Percentiles rank a stretch among this genome's conserved stretches.
Conservation (phyloP, 2,329 filamentous ascomycete genomes). For the Diaporthe sp. region DNA sequence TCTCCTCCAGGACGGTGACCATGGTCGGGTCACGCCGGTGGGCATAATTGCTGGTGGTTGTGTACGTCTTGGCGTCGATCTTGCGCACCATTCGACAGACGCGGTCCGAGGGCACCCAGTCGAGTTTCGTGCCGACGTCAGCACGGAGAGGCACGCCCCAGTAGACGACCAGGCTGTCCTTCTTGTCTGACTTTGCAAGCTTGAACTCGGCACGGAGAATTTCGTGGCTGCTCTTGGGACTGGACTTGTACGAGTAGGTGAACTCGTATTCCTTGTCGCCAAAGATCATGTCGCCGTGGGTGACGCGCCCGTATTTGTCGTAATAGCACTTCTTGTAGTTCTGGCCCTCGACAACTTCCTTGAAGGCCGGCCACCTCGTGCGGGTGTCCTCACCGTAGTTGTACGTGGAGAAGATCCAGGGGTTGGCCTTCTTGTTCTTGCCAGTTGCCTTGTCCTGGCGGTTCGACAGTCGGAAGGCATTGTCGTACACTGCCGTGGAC, state of each 20-base stretch:
- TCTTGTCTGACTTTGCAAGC: constrained; percentile 38
- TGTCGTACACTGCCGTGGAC: constrained; percentile 49
- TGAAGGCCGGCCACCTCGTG: constrained; percentile 47
- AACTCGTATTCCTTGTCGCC: constrained; percentile 50
- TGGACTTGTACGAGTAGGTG: constrained; percentile 52
- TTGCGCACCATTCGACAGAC: constrained; percentile 51
- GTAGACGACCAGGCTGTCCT: constrained; percentile 50
- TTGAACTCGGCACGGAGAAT: constrained; percentile 51
- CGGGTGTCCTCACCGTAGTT: constrained; percentile 44
- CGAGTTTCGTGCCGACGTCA: constrained; percentile 47
- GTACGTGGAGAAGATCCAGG: constrained; percentile 44
- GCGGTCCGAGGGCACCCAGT: constrained; percentile 53
- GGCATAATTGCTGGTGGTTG: constrained; percentile 51
- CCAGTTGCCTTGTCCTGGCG: constrained; percentile 43
- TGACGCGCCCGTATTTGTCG: constrained; percentile 52
- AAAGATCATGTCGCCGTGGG: constrained; percentile 48
- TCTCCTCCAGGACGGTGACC: constrained; percentile 48
- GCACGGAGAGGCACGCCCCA: constrained; percentile 51
- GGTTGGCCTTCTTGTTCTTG: constrained; percentile 40
- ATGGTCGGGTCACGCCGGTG: constrained; percentile 55
- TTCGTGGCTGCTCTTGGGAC: constrained; percentile 50
- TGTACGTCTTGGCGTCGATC: constrained; percentile 46
- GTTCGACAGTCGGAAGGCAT: constrained; percentile 46
- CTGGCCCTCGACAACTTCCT: constrained; percentile 44
- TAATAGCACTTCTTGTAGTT: constrained; percentile 49